phyloP scores from a whole-genome alignment of 352 stramenopile species.

The Phytopythium helicoides region DNA sequence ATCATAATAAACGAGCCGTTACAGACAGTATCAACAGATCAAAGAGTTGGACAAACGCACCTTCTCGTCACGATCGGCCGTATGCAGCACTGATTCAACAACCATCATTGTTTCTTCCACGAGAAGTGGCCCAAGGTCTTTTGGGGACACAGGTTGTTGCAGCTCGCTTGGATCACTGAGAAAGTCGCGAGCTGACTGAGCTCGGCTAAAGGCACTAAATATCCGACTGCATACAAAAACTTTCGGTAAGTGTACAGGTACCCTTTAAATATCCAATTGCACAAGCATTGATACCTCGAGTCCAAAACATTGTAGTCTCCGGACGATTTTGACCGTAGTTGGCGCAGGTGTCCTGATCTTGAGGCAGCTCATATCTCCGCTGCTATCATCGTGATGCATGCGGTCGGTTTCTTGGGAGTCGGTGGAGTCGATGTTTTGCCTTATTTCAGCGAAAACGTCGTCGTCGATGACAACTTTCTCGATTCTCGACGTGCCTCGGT shows the following conservation, averaged over 20 bases:
- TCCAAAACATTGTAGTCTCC: slow-evolving; percentile 12
- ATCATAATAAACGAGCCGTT: neutral
- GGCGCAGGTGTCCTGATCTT: slow-evolving; percentile 12
- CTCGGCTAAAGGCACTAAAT: slow-evolving; percentile 35
- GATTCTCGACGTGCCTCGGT: slow-evolving; percentile 15
- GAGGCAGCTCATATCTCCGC: neutral
- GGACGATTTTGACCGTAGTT: slow-evolving; percentile 21
- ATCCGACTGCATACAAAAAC: slow-evolving; percentile 5
- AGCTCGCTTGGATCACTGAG: slow-evolving; percentile 31
- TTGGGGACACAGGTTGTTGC: slow-evolving; percentile 18
- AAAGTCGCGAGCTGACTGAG: slow-evolving; percentile 43
- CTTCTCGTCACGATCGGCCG: slow-evolving; percentile 72
- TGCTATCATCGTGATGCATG: neutral
- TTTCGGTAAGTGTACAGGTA: neutral
- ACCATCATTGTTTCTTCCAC: slow-evolving; percentile 73
- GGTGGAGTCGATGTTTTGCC: slow-evolving; percentile 29
- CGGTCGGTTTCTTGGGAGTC: neutral
- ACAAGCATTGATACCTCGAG: slow-evolving; percentile 2
- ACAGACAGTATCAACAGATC: neutral
- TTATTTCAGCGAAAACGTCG: slow-evolving; percentile 68
- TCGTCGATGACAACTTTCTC: slow-evolving; percentile 65
- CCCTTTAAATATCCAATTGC: too few species aligned
- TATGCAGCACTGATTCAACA: slow-evolving; percentile 76
- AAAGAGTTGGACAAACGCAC: slow-evolving; percentile 4
- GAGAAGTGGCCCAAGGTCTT: slow-evolving; percentile 48